Conservation (phyloP, 768 basidiomycete genomes). For the Collybia nuda region DNA sequence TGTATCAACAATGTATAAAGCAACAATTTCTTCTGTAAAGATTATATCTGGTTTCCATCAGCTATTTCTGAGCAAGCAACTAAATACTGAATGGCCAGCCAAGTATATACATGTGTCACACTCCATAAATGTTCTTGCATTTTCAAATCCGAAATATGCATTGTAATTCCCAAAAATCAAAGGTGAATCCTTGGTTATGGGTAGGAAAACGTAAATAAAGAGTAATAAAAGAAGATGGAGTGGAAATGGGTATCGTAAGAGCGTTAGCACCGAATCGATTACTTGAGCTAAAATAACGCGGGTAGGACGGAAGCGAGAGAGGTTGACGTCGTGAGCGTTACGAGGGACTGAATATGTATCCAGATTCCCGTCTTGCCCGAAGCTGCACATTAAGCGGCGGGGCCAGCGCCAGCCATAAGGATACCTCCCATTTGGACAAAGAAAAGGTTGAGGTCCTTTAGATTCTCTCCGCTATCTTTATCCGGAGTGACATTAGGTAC, state of each 20-base stretch:
- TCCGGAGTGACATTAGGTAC: neutral
- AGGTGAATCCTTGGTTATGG: too few relatives aligned
- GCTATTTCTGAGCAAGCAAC: too few relatives aligned
- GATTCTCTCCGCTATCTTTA: neutral
- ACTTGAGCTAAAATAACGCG: slow-evolving; percentile 1
- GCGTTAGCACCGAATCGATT: slow-evolving; percentile 2
- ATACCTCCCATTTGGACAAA: slow-evolving; percentile 1
- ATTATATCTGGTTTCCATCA: too few relatives aligned
- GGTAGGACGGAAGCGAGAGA: neutral
- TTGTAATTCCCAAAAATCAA: too few relatives aligned
- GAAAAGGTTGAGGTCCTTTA: neutral
- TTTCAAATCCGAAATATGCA: too few relatives aligned
- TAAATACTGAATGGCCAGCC: too few relatives aligned
- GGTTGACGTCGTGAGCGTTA: too few relatives aligned
- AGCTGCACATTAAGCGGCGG: neutral
- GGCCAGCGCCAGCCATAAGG: neutral
- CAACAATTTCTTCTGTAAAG: too few relatives aligned
- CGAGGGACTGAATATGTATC: neutral
- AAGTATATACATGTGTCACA: too few relatives aligned
- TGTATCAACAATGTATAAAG: too few relatives aligned
- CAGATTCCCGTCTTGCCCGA: neutral
- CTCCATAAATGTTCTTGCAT: too few relatives aligned
- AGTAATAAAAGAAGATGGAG: slow-evolving; percentile 6
- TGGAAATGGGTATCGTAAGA: slow-evolving; percentile 5
- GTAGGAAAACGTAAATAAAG: neutral